Evolutionary conservation across 495 filamentous ascomycete species (phyloP).

Genomic region (Immersiella caudata): DNA sequence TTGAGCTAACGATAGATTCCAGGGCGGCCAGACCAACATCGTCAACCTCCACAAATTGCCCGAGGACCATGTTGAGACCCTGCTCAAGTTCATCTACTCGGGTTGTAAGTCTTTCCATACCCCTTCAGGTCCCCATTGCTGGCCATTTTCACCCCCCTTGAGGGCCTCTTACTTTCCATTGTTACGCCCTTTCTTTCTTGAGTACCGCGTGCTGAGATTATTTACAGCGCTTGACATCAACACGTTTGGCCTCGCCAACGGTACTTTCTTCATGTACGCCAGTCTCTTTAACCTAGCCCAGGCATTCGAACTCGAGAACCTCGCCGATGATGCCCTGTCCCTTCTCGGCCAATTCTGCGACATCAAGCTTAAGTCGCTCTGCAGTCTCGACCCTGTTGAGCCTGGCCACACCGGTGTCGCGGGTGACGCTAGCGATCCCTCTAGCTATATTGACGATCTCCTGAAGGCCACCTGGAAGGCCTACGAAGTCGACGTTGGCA

Average conservation of each 20-base stretch:
- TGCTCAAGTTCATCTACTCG: constrained; percentile 24
- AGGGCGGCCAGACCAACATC: not conserved
- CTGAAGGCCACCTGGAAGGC: constrained; percentile 3
- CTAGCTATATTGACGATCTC: constrained; percentile 12
- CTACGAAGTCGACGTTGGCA: not conserved
- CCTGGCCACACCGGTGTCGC: constrained; percentile 20
- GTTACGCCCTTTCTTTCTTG: not conserved
- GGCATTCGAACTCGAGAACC: constrained; percentile 5
- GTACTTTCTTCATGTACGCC: constrained; percentile 16
- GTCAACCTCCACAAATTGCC: constrained; percentile 15
- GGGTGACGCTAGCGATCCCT: not conserved
- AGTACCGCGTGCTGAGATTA: not conserved
- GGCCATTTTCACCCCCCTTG: too few species aligned
- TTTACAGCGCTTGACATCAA: constrained; percentile 20
- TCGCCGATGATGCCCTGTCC: constrained; percentile 22
- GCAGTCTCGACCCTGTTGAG: constrained; percentile 9
- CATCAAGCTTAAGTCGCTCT: constrained; percentile 22
- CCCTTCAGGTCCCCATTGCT: too few species aligned
- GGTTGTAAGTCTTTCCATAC: constrained; percentile 16
- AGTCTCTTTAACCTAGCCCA: constrained; percentile 27
- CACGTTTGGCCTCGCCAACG: not conserved
- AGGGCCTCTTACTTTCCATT: not conserved
- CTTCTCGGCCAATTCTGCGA: constrained; percentile 25
- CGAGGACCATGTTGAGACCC: not conserved
- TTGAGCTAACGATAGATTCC: not conserved